A percentile compares a stretch with the other conserved stretches of the same genome.
phyloP scores from a whole-genome alignment of 768 basidiomycete genomes.

The Albatrellus ellisii region DNA sequence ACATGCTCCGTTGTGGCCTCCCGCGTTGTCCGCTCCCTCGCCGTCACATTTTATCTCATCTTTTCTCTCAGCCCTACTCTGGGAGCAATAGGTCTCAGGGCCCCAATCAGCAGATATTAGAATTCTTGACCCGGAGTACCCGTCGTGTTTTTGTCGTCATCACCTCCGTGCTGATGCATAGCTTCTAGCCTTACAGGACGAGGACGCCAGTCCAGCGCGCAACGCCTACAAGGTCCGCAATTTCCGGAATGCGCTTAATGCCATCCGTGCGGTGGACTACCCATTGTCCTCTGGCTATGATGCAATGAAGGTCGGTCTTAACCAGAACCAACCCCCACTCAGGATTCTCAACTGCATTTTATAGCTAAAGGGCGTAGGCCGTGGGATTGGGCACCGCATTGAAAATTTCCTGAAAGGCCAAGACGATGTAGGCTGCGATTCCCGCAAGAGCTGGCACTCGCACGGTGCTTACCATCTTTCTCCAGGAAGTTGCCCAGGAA shows the following conservation, averaged over 20 bases:
- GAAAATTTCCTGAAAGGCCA: conserved; percentile 11
- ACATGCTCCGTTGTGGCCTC: conserved; percentile 4
- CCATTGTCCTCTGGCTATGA: conserved; percentile 10
- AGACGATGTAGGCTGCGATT: conserved; percentile 13
- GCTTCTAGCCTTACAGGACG: conserved; percentile 10
- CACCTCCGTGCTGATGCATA: not conserved
- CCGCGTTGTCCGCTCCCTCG: not conserved
- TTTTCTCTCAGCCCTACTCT: not conserved
- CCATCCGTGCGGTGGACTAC: conserved; percentile 3
- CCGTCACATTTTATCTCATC: not conserved
- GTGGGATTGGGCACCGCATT: conserved; percentile 13
- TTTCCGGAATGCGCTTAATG: conserved; percentile 9
- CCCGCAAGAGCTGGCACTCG: no score
- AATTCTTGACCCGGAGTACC: conserved; percentile 31
- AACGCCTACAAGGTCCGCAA: conserved; percentile 15
- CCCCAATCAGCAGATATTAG: conserved; percentile 25
- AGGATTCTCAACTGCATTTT: not conserved
- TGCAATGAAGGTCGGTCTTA: conserved; percentile 10
- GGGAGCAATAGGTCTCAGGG: no score
- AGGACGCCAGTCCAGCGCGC: conserved; percentile 6
- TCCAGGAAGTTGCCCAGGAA: no score
- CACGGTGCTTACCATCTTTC: no score
- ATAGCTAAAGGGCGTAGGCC: conserved; percentile 12
- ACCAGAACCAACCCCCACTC: not conserved
- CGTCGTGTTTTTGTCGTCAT: conserved; percentile 1